Evolutionary conservation across 345 rosid genomes (phyloP).

Genomic region (Rhizophora apiculata): DNA sequence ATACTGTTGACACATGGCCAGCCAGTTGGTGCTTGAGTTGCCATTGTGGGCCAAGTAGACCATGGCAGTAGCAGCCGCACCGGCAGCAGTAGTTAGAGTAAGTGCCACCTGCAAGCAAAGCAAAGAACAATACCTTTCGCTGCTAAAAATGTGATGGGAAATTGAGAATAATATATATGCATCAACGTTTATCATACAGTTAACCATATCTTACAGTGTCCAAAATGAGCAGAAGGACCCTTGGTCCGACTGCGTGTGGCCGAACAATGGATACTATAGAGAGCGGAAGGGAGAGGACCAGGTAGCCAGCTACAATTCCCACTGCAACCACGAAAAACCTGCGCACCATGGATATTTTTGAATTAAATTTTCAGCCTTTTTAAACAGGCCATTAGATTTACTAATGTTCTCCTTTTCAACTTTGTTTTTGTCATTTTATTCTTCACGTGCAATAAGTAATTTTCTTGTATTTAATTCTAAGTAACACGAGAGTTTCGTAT

Average conservation of each 20-base stretch:
- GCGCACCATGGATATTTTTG: conserved; percentile 6
- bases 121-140: no score
- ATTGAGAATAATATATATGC: not conserved
- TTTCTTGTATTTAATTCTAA: no score
- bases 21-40: conserved; percentile 87
- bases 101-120: conserved; percentile 45
- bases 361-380: no score
- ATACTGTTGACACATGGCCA: conserved; percentile 70
- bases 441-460: no score
- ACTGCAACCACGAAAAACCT: conserved; percentile 80
- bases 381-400: no score
- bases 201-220: conserved; percentile 47
- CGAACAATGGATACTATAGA: conserved; percentile 68
- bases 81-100: conserved; percentile 55
- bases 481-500: no score
- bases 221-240: conserved; percentile 53
- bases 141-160: no score
- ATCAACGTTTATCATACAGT: not conserved
- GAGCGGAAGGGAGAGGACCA: conserved; percentile 77
- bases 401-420: no score
- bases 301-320: conserved; percentile 58
- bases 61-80: conserved; percentile 67
- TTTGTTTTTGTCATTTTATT: no score
- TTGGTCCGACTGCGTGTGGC: conserved; percentile 59
- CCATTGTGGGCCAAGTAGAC: conserved; percentile 88